Evolutionary conservation across 805 yeast genomes (phyloP).

Genomic region (Jamesozyma lodderae): DNA sequence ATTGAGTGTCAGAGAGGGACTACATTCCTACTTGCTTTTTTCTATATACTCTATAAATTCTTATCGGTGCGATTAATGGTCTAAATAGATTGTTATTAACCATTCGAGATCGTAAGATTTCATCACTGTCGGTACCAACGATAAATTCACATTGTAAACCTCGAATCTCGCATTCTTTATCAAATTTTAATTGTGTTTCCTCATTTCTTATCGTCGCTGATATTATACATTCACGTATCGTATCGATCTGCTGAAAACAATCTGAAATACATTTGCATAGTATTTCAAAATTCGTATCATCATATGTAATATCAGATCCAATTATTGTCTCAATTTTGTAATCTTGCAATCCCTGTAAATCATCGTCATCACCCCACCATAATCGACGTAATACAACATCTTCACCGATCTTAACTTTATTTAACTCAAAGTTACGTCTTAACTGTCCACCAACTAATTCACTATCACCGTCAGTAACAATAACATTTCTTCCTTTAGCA

Average conservation of each 20-base stretch:
- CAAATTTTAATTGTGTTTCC: constrained; percentile 40
- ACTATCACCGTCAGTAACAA: constrained; percentile 29
- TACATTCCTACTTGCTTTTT: constrained; percentile 11
- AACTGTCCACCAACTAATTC: constrained; percentile 16
- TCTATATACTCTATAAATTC: constrained; percentile 9
- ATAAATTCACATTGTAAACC: too few species aligned
- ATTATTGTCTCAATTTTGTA: constrained; percentile 42
- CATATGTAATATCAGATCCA: constrained; percentile 80
- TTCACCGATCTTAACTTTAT: constrained; percentile 24
- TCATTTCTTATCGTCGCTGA: constrained; percentile 63
- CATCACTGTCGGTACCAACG: too few species aligned
- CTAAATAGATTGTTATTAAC: constrained; percentile 5
- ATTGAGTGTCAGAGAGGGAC: constrained; percentile 31
- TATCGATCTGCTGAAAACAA: constrained; percentile 11
- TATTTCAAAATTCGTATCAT: constrained; percentile 46
- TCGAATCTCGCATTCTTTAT: constrained; percentile 28
- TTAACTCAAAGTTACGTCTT: constrained; percentile 37
- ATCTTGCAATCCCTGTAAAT: constrained; percentile 23
- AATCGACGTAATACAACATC: constrained; percentile 32
- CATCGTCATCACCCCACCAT: constrained; percentile 50
- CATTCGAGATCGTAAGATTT: too few species aligned
- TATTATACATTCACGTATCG: constrained; percentile 12
- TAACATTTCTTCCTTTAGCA: constrained; percentile 8
- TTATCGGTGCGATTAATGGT: constrained; percentile 19
- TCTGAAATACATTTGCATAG: constrained; percentile 41